These are phyloP conservation scores for Kazachstania bromeliacearum DNA, from an alignment of 805 yeast species.

Conservation along the genomic window DNA sequence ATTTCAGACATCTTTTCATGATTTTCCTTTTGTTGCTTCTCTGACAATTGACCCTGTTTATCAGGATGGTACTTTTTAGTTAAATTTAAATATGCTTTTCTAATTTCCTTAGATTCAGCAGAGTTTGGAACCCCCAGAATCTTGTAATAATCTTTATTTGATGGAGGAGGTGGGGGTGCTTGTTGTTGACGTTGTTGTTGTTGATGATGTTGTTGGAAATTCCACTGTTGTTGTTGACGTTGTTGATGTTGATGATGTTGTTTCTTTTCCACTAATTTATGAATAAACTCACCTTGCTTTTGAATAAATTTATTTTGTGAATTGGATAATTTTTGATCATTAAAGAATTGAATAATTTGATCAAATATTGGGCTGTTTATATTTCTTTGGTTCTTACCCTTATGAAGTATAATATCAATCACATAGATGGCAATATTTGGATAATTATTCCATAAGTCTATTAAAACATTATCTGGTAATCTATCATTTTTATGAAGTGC, in stretches of 20 bases:
- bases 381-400: constrained; percentile 6
- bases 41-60: constrained; percentile 57
- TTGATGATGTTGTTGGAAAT: constrained; percentile 30
- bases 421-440: constrained; percentile 24
- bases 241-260: constrained; percentile 37
- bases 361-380: constrained; percentile 7
- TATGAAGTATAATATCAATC: constrained; percentile 11
- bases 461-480: constrained; percentile 14
- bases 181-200: constrained; percentile 33
- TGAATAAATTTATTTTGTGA: constrained; percentile 13
- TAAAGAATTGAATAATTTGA: constrained; percentile 17
- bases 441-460: constrained; percentile 20
- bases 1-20: constrained; percentile 85
- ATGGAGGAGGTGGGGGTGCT: constrained; percentile 18
- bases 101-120: constrained; percentile 66
- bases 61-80: constrained; percentile 88
- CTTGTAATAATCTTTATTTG: constrained; percentile 68
- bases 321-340: constrained; percentile 13
- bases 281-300: constrained; percentile 30
- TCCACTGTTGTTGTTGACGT: constrained; percentile 40
- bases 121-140: constrained; percentile 55
- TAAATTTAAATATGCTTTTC: constrained; percentile 68
- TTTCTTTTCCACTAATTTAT: constrained; percentile 17
- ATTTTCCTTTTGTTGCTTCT: constrained; percentile 54
- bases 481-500: constrained; percentile 8